A percentile compares a stretch with the other conserved stretches of the same genome.
These are phyloP conservation scores for Naegleria fowleri DNA, from an alignment of 208 protist species.

Conservation along the genomic window DNA sequence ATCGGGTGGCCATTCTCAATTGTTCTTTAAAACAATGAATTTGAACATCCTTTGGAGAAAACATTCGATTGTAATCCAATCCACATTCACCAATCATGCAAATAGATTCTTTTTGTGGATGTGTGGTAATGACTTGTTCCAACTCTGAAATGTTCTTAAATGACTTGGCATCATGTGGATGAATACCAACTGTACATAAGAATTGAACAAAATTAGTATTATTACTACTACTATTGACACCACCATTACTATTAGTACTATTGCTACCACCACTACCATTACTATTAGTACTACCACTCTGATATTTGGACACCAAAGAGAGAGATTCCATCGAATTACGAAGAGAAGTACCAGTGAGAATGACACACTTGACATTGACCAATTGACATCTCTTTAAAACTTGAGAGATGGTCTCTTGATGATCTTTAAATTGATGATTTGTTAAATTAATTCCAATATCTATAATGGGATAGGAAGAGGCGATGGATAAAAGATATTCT, in stretches of 20 bases:
- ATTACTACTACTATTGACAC: background rate
- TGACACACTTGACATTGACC: constrained; percentile 26
- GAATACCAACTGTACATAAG: constrained; percentile 28
- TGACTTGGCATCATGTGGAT: constrained; percentile 28
- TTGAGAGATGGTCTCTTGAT: background rate
- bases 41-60: constrained; percentile 19
- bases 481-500: no score
- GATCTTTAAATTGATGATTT: background rate
- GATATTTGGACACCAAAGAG: background rate
- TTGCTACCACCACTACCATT: no score
- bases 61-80: constrained; percentile 36
- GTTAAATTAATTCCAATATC: constrained; percentile 36
- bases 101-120: background rate
- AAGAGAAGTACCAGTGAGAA: constrained; percentile 29
- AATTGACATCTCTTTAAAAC: background rate
- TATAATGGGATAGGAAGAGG: background rate
- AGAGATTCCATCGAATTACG: background rate
- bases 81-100: constrained; percentile 29
- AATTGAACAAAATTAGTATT: background rate
- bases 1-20: background rate
- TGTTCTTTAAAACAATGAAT: constrained; percentile 18
- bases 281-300: background rate
- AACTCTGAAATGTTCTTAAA: constrained; percentile 16
- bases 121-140: background rate
- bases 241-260: no score